Evolutionary conservation across 2,329 filamentous ascomycete genomes (phyloP), one percentile per base, ranked within the genome.

Genomic region (Aspergillus brunneoviolaceus): DNA sequence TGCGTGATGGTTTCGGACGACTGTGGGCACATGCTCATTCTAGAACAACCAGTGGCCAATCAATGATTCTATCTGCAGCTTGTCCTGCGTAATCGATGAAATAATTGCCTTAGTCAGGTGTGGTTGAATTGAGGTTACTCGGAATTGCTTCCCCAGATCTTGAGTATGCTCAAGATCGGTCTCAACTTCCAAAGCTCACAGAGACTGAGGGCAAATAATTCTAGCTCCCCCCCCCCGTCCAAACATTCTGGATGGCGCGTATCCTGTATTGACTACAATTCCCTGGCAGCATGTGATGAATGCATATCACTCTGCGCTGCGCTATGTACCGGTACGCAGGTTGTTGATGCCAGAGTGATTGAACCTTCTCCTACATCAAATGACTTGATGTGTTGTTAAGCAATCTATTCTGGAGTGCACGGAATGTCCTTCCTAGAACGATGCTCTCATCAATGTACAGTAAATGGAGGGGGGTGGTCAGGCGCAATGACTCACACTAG

Each of bases 401-500:
- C 51, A 52, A 39, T 45, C 2, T 45, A 45, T 3, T 19, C 35
- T 39, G 39, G 42, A 48, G 42, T 35, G 19, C 42, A 42, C 53
- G 47, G 27, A 19, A 50, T 29, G 49, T 45, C 39, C 53, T 35
- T 33, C 45, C 47, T 19, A 47, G 45, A 42, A 54, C 49, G 39
- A 23, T 49, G 53, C 57, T 6, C 31, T 29, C 25, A 51, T 57
- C 49, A 5, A 50, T n/a, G 48, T 35, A n/a, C 51, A n/a, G 42
- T 29, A 29, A 7, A 29, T 23, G 9, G n/a, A 35, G 33, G 33
- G 47, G 12, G 51, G 42, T 23, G 57, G 33, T 45, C 51, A 47
- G 49, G 57, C 51, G 50, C 57, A 42, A 50, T 59, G 57, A 59
- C 51, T 59, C 57, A 59, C 57, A 21, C 53, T 48, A 55, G 27